Percentiles rank a stretch among this genome's conserved stretches.
Evolutionary conservation across 2,329 filamentous ascomycete species (phyloP).

Genomic region (Cercospora sesami): DNA sequence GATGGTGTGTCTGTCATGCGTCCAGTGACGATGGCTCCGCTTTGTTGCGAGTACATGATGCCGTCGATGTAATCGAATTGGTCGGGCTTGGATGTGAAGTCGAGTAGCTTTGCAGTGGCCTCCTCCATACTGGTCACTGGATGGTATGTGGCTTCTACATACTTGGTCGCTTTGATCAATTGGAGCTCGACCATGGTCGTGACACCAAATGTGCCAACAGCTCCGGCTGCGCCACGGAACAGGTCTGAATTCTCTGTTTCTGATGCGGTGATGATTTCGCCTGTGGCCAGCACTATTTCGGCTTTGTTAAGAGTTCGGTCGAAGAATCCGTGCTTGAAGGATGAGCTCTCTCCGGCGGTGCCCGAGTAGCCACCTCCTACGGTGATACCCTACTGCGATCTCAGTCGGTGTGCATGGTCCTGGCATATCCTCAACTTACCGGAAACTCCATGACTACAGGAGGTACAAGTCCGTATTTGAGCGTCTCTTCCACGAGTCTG

Average conservation of each 20-base stretch:
- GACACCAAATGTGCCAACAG: constrained; percentile 67
- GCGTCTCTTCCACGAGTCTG: constrained; percentile 58
- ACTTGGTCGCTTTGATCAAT: constrained; percentile 49
- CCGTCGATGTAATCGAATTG: constrained; percentile 55
- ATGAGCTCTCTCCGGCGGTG: constrained; percentile 67
- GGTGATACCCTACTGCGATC: constrained; percentile 57
- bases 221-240: constrained; percentile 65
- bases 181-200: constrained; percentile 58
- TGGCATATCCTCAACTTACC: constrained; percentile 33
- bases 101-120: constrained; percentile 44
- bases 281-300: constrained; percentile 65
- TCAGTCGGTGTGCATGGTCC: neutral
- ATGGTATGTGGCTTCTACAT: constrained; percentile 53
- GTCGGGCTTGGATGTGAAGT: constrained; percentile 40
- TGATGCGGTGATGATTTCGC: constrained; percentile 58
- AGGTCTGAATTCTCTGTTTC: constrained; percentile 58
- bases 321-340: constrained; percentile 68
- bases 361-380: constrained; percentile 68
- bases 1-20: constrained; percentile 41
- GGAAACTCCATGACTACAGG: constrained; percentile 71
- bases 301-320: constrained; percentile 62
- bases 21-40: constrained; percentile 49
- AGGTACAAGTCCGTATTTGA: constrained; percentile 59
- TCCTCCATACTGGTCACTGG: constrained; percentile 46
- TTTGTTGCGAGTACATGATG: constrained; percentile 49